Base-by-base conservation (phyloP, 202 grass and related monocot genomes). In the Zoysia matrella region DNA sequence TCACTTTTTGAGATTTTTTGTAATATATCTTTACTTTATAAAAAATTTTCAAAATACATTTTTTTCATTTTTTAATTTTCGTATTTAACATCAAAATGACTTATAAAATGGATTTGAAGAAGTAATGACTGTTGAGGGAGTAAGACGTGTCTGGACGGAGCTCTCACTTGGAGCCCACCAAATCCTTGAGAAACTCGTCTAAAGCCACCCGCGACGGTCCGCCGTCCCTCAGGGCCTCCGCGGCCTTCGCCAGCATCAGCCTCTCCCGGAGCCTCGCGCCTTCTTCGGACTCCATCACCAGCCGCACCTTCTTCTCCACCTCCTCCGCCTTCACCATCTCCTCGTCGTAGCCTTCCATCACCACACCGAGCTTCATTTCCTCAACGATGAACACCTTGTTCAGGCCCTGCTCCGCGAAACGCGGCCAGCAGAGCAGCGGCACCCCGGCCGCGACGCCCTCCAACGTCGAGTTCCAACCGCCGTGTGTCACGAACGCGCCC, bases 381-480 rank as follows among this genome's bases (percentile, higher is more conserved):
- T 91, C 76, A n/a, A 72, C 72, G 54, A 89, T 40, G 47, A 82
- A 7, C 53, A 65, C 50, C 76, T 89, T 89, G 45, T 89, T 85
- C 76, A 84, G 36, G 36, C 87, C 71, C 57, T 90, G 79, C 72
- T 84, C 82, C 44, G 85, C 77, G 55, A 48, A 85, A 16, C 64
- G 69, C 55, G 54, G 84, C 86, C 63, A 92, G 42, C 40, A 68
- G 52, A 92, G 52, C 87, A 89, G 84, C 5, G 90, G 80, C 80
- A 82, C 61, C 0, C 80, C 76, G 1, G 72, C 60, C 51, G 4
- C 77, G 67, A 92, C 43, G 4, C 80, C 67, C 73, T 93, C 87
- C 77, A 87, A 55, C 12, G 71, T 69, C 18, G 88, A 90, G 72
- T 90, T 93, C 87, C 91, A 93, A 6, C 88, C 86, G 69, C 85